Percentiles rank a stretch among this genome's conserved stretches.
phyloP scores from a whole-genome alignment of 2,329 filamentous ascomycete species.

The Hortaea werneckii region DNA sequence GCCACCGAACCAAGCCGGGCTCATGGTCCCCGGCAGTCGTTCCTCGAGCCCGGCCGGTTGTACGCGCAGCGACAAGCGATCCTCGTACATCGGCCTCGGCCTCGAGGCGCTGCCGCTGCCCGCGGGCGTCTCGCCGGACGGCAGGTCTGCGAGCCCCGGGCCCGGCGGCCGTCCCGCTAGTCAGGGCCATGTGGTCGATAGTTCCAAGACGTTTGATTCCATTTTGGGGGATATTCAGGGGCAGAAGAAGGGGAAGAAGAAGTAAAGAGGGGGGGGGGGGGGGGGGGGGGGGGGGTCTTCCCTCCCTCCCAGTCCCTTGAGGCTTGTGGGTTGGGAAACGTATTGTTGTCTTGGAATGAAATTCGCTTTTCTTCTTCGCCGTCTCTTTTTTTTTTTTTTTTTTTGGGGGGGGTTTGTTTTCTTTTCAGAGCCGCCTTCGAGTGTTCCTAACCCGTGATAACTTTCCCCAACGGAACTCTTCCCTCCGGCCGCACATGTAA shows the following conservation, averaged over 20 bases:
- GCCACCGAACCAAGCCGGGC: not conserved
- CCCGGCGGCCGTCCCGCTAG: slow-evolving; percentile 19
- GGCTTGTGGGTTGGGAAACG: too few relatives aligned
- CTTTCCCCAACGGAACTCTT: too few relatives aligned
- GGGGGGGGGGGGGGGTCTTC: not conserved
- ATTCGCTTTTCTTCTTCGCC: too few relatives aligned
- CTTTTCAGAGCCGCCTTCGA: too few relatives aligned
- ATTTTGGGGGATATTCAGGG: slow-evolving; percentile 28
- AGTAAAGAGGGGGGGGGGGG: not conserved
- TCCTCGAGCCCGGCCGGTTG: slow-evolving; percentile 6
- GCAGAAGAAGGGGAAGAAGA: slow-evolving; percentile 21
- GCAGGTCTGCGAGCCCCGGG: slow-evolving; percentile 3
- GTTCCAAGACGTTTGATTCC: slow-evolving; percentile 40
- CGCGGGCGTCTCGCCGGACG: slow-evolving; percentile 31
- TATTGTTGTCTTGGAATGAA: too few relatives aligned
- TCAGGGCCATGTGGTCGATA: slow-evolving; percentile 20
- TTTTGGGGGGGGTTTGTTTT: too few relatives aligned
- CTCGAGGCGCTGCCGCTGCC: slow-evolving; percentile 39
- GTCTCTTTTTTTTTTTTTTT: too few relatives aligned
- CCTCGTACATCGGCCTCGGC: slow-evolving; percentile 36
- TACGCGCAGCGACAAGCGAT: slow-evolving; percentile 22
- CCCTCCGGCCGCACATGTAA: too few relatives aligned
- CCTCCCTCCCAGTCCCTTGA: too few relatives aligned
- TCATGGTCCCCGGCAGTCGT: not conserved
- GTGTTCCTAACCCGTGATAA: too few relatives aligned